These are phyloP conservation scores for Sordaria brevicollis DNA, from an alignment of 495 filamentous ascomycete genomes.

Conservation along the genomic window DNA sequence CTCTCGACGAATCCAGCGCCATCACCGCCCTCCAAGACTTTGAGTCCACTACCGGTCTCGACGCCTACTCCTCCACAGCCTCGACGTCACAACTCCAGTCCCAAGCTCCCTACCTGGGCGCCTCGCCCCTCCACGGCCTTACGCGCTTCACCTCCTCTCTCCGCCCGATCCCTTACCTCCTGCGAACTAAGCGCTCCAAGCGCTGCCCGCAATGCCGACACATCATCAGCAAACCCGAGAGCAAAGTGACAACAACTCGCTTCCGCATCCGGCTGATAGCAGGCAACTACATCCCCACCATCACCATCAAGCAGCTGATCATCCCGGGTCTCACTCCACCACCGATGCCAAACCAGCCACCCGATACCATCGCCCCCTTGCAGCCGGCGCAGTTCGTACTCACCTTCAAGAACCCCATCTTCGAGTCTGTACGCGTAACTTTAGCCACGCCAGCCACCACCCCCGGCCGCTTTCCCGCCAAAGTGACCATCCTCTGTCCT, in stretches of 20 bases:
- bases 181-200: conserved; percentile 86
- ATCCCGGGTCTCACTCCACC: conserved; percentile 19
- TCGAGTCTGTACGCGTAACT: conserved; percentile 77
- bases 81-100: conserved; percentile 22
- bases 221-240: conserved; percentile 91
- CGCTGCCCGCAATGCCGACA: conserved; percentile 87
- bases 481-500: conserved; percentile 86
- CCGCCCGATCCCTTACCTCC: conserved; percentile 65
- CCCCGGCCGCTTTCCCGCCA: conserved; percentile 63
- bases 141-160: conserved; percentile 52
- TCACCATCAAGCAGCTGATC: conserved; percentile 57
- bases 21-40: conserved; percentile 32
- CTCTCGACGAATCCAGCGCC: conserved; percentile 40
- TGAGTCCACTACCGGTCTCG: background rate
- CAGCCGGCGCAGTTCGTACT: conserved; percentile 73
- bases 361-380: conserved; percentile 46
- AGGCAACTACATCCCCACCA: conserved; percentile 75
- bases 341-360: background rate
- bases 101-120: conserved; percentile 34
- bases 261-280: conserved; percentile 87
- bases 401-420: conserved; percentile 87
- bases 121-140: conserved; percentile 35
- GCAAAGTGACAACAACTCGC: conserved; percentile 72
- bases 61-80: conserved; percentile 33
- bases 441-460: conserved; percentile 77